phyloP scores from a whole-genome alignment of 495 filamentous ascomycete genomes.

The Thozetella sp. region DNA sequence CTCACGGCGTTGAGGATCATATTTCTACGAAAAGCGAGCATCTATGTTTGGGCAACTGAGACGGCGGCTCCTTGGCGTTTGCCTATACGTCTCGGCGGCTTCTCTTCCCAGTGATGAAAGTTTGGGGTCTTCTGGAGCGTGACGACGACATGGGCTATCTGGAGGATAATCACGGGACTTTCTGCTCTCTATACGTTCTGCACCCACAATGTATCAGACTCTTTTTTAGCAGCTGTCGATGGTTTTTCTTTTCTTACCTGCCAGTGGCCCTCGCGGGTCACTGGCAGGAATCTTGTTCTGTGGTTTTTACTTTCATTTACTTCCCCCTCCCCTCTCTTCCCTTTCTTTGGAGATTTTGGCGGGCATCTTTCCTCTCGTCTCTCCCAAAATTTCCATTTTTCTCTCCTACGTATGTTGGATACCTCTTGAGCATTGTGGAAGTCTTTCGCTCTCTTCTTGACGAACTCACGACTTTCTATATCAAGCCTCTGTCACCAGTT shows the following conservation, averaged over 20 bases:
- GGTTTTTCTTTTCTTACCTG: conserved; percentile 14
- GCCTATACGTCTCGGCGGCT: background rate
- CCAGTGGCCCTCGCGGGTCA: conserved; percentile 20
- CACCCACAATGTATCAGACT: conserved; percentile 19
- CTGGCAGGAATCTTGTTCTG: conserved; percentile 10
- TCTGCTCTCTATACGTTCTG: conserved; percentile 15
- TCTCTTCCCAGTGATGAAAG: background rate
- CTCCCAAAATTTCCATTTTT: conserved; percentile 5
- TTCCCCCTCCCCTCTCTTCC: conserved; percentile 23
- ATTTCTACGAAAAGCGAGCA: background rate
- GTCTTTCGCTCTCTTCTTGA: conserved; percentile 16
- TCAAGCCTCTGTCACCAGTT: background rate
- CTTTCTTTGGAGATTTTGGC: conserved; percentile 22
- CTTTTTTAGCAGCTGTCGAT: conserved; percentile 1
- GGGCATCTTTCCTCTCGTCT: conserved; percentile 21
- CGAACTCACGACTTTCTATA: conserved; percentile 20
- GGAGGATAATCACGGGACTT: conserved; percentile 17
- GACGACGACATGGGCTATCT: conserved; percentile 8
- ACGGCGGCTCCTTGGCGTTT: background rate
- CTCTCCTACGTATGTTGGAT: conserved; percentile 23
- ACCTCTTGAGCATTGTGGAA: conserved; percentile 21
- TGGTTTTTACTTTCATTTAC: conserved; percentile 16
- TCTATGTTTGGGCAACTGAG: background rate
- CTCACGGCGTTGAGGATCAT: background rate
- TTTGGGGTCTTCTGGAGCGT: background rate